phyloP scores from a whole-genome alignment of 495 filamentous ascomycete genomes.

The Paragyromitra xinjiangensis region DNA sequence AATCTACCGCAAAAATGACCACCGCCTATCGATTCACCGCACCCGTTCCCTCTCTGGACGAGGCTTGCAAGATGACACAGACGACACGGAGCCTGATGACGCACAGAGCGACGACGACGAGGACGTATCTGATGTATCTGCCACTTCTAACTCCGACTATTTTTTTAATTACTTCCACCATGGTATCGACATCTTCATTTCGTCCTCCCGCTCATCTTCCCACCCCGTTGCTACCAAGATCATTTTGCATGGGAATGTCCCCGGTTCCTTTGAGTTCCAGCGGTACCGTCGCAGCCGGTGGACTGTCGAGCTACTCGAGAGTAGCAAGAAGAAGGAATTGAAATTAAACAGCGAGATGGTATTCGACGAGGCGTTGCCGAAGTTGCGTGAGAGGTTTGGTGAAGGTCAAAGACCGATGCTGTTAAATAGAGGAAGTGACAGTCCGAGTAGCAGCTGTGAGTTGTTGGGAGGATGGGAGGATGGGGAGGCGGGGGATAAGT shows the following conservation, averaged over 20 bases:
- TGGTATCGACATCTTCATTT: conserved; percentile 93
- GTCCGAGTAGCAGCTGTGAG: conserved; percentile 88
- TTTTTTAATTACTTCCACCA: conserved; percentile 98
- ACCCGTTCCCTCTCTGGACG: conserved; percentile 63
- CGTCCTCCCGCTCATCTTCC: conserved; percentile 72
- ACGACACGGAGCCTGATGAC: conserved; percentile 81
- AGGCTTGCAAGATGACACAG: conserved; percentile 65
- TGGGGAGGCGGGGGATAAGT: conserved; percentile 61
- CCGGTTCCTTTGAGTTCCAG: conserved; percentile 96
- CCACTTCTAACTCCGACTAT: conserved; percentile 69
- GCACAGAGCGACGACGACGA: conserved; percentile 77
- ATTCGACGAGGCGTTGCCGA: conserved; percentile 73
- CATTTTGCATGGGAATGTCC: conserved; percentile 90
- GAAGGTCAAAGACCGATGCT: conserved; percentile 81
- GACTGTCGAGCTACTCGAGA: conserved; percentile 71
- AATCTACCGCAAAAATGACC: conserved; percentile 92
- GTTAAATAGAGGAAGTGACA: conserved; percentile 88
- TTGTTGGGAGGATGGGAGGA: conserved; percentile 91
- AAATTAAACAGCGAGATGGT: conserved; percentile 76
- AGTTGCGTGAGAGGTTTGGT: conserved; percentile 72
- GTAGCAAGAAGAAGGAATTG: conserved; percentile 49
- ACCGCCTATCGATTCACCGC: conserved; percentile 87
- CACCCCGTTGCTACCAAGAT: conserved; percentile 81
- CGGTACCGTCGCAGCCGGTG: conserved; percentile 89
- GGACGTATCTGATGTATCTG: conserved; percentile 65